Base-by-base conservation (phyloP, 495 filamentous ascomycete species). In the Chaetomium fimeti region DNA sequence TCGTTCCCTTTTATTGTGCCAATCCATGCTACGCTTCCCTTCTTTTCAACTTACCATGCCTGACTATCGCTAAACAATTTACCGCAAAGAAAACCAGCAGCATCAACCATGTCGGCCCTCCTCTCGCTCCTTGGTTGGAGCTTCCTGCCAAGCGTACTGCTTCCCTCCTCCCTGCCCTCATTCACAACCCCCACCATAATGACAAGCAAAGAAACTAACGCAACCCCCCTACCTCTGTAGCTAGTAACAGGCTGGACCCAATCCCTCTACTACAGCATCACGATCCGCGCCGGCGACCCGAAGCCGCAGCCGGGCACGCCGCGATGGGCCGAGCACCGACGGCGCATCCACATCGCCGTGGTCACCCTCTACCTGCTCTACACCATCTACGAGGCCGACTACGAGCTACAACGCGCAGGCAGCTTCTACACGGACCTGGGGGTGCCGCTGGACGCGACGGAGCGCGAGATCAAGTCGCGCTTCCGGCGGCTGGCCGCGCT, bases 331-430 rank as follows among this genome's bases (percentile, higher is more conserved):
- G 83, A 84, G 20, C 89, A 96, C 76, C 87, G 91, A 47, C 89
- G 87, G 28, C 85, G 86, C 69, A 92, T 96, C 74, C 88, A 93
- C 74, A 88, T 92, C 73, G 74, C 85, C 57, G 90, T 98, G 67
- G 88, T 97, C 20, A 75, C 87, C 45, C 72, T 84, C 51, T 98
- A 98, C 77, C 88, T 98, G 22, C 77, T 90, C 64, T 98, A 97
- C 80, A 97, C 91, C 40, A 87, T 98, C 69, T 97, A 92, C 78
- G 93, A 98, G 77, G 88, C 89, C 61, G 91, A 96, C 81, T 88
- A 89, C 76, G 84, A 89, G 52, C 78, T 98, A 3, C 88, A 85
- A 47, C 79, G 82, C 59, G 77, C 80, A 0, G 85, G 88, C 25
- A 84, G 89, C 79, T 96, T 90, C 78, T 98, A 97, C 77, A 76